Conservation (phyloP, 768 basidiomycete genomes). For the Russula dissimulans region DNA sequence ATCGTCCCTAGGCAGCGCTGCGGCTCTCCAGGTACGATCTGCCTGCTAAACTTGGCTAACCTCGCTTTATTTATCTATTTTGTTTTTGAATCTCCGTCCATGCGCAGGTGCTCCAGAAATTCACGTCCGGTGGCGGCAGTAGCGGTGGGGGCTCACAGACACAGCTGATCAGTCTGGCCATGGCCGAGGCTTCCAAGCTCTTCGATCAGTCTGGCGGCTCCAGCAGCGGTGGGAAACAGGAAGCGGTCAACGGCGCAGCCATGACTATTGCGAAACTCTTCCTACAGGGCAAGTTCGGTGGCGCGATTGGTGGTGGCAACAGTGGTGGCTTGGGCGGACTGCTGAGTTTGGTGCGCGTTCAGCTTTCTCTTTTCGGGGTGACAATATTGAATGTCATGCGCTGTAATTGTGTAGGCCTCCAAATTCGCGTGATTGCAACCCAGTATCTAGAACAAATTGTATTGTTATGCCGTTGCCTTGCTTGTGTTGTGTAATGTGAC, state of each 20-base stretch:
- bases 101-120: slow-evolving; percentile 51
- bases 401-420: slow-evolving; percentile 5
- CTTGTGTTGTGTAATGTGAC: too few relatives aligned
- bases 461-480: too few relatives aligned
- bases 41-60: background rate
- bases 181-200: slow-evolving; percentile 71
- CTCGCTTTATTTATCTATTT: too few relatives aligned
- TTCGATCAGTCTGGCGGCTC: slow-evolving; percentile 64
- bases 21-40: slow-evolving; percentile 53
- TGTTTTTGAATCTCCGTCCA: background rate
- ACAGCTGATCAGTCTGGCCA: slow-evolving; percentile 75
- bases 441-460: too few relatives aligned
- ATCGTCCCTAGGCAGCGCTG: slow-evolving; percentile 61
- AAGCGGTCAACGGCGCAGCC: slow-evolving; percentile 75
- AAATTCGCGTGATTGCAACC: background rate
- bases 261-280: slow-evolving; percentile 81
- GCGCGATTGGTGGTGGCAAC: slow-evolving; percentile 46
- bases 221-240: slow-evolving; percentile 65
- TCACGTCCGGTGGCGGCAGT: slow-evolving; percentile 41
- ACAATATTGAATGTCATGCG: slow-evolving; percentile 7
- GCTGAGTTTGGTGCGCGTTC: slow-evolving; percentile 28
- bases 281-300: slow-evolving; percentile 54
- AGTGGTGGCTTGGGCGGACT: slow-evolving; percentile 62
- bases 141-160: slow-evolving; percentile 40
- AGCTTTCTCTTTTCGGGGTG: slow-evolving; percentile 9